These are phyloP conservation scores for Fusarium sp. DNA, from an alignment of 2,329 filamentous ascomycete genomes.

Conservation along the genomic window DNA sequence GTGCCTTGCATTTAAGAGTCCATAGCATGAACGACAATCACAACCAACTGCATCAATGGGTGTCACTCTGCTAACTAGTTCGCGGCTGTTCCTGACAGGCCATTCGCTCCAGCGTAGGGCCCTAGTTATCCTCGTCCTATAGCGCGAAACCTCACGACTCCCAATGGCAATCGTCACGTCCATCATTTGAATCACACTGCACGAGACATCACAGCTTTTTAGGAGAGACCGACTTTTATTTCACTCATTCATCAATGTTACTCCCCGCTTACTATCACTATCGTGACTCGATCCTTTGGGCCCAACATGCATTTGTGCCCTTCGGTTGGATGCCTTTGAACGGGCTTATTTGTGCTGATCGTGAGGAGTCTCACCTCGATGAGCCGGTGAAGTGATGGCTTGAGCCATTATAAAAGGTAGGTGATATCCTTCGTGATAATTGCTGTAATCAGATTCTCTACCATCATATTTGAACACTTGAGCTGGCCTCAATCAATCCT, in stretches of 20 bases:
- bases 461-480: slow-evolving; percentile 4
- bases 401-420: slow-evolving; percentile 27
- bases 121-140: slow-evolving; percentile 27
- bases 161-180: slow-evolving; percentile 43
- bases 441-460: not conserved
- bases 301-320: slow-evolving; percentile 37
- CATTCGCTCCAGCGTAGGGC: slow-evolving; percentile 25
- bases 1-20: slow-evolving; percentile 36
- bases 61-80: slow-evolving; percentile 27
- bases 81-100: slow-evolving; percentile 33
- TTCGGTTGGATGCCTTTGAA: slow-evolving; percentile 34
- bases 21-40: slow-evolving; percentile 26
- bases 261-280: slow-evolving; percentile 15
- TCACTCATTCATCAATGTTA: slow-evolving; percentile 18
- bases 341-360: slow-evolving; percentile 37
- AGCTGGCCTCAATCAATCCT: slow-evolving; percentile 22
- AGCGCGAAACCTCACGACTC: slow-evolving; percentile 37
- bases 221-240: slow-evolving; percentile 23
- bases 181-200: slow-evolving; percentile 43
- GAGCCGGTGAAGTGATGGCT: not conserved
- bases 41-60: slow-evolving; percentile 6
- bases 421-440: slow-evolving; percentile 5
- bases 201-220: slow-evolving; percentile 40
- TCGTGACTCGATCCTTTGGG: slow-evolving; percentile 30
- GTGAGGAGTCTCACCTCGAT: slow-evolving; percentile 10